These are phyloP conservation scores for Hemileccinum impolitum DNA, from an alignment of 768 basidiomycete species.

Conservation along the genomic window DNA sequence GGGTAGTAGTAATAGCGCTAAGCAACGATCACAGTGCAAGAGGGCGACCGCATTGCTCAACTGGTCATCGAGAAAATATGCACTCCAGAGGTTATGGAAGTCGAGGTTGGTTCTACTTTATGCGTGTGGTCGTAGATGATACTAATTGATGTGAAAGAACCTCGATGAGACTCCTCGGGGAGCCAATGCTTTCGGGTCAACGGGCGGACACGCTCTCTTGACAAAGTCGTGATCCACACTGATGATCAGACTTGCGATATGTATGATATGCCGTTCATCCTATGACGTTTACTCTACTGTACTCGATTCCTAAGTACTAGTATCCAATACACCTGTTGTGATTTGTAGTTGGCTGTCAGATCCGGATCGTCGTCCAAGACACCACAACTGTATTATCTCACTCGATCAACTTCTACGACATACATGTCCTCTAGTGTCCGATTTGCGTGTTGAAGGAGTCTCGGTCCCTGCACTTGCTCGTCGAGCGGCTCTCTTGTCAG, in stretches of 20 bases:
- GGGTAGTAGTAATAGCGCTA: not conserved
- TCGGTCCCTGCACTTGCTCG: slow-evolving; percentile 35
- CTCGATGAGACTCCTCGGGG: slow-evolving; percentile 87
- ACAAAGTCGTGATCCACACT: slow-evolving; percentile 13
- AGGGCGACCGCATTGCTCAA: slow-evolving; percentile 96
- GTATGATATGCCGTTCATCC: slow-evolving; percentile 6
- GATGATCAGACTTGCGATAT: not conserved
- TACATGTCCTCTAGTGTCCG: slow-evolving; percentile 52
- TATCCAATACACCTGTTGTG: not conserved
- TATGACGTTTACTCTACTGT: not conserved
- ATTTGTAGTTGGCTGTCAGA: not conserved
- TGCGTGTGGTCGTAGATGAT: not conserved
- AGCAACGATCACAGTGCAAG: slow-evolving; percentile 55
- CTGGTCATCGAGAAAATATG: slow-evolving; percentile 89
- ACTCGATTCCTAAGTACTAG: too few species aligned
- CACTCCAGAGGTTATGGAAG: slow-evolving; percentile 82
- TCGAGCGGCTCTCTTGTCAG: slow-evolving; percentile 22
- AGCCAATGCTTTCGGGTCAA: slow-evolving; percentile 88
- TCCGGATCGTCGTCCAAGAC: not conserved
- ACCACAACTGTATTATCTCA: slow-evolving; percentile 19
- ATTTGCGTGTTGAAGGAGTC: slow-evolving; percentile 50
- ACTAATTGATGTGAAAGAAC: slow-evolving; percentile 45
- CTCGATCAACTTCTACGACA: slow-evolving; percentile 50
- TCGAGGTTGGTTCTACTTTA: slow-evolving; percentile 50
- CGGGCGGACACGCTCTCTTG: slow-evolving; percentile 74